A percentile compares a stretch with the other conserved stretches of the same genome.
These are phyloP conservation scores for Hydrangea macrophylla DNA, from an alignment of 148 eudicot species.

Conservation along the genomic window DNA sequence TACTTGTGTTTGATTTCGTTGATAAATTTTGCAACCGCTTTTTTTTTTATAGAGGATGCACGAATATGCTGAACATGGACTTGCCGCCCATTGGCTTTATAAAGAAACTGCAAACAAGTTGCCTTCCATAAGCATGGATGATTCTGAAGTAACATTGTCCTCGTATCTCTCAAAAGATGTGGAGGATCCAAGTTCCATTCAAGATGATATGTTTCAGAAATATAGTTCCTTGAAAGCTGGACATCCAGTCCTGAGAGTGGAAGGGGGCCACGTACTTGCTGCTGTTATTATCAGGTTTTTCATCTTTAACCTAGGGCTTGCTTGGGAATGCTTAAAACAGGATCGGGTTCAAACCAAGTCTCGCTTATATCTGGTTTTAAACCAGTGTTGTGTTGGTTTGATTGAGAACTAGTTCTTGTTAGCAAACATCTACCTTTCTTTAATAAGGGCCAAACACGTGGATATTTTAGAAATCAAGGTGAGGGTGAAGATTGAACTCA, in stretches of 20 bases:
- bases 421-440: too few species aligned
- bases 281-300: slow-evolving; percentile 78
- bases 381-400: too few species aligned
- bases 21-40: neutral
- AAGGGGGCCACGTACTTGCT: slow-evolving; percentile 92
- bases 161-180: slow-evolving; percentile 42
- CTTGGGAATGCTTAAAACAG: too few species aligned
- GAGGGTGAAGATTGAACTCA: too few species aligned
- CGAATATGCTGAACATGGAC: slow-evolving; percentile 92
- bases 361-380: too few species aligned
- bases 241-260: slow-evolving; percentile 85
- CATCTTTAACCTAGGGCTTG: too few species aligned
- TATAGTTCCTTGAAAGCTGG: slow-evolving; percentile 65
- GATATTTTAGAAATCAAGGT: too few species aligned
- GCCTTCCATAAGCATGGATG: slow-evolving; percentile 35
- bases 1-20: neutral
- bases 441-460: too few species aligned
- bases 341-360: too few species aligned
- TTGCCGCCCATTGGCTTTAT: slow-evolving; percentile 98
- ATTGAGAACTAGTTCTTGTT: too few species aligned
- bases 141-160: slow-evolving; percentile 38
- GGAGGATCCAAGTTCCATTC: slow-evolving; percentile 44
- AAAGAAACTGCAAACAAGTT: slow-evolving; percentile 64
- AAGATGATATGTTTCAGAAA: slow-evolving; percentile 40
- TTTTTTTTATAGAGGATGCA: slow-evolving; percentile 87